Conservation (phyloP, 495 filamentous ascomycete species). For the Ascodesmis nigricans region DNA sequence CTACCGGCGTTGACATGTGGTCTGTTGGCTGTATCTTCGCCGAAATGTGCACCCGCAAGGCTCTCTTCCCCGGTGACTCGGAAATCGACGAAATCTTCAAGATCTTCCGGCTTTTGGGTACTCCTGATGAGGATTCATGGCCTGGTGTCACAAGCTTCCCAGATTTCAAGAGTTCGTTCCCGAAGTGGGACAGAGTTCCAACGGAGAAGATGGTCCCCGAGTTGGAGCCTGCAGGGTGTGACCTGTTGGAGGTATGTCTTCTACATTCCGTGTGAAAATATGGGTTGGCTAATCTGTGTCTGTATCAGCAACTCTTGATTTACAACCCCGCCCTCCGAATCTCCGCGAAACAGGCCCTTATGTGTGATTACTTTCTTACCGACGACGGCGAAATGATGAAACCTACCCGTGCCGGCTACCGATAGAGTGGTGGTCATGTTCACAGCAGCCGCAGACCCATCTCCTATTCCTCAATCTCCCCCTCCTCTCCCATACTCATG, state of each 20-base stretch:
- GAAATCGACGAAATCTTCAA: constrained; percentile 99
- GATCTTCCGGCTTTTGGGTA: constrained; percentile 87
- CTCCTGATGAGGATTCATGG: constrained; percentile 72
- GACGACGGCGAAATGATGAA: constrained; percentile 38
- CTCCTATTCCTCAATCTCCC: no score
- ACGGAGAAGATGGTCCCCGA: constrained; percentile 34
- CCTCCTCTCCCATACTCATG: no score
- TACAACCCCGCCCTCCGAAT: constrained; percentile 89
- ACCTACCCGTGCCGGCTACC: no score
- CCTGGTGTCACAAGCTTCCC: constrained; percentile 94
- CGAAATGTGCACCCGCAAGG: constrained; percentile 98
- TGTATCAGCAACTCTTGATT: constrained; percentile 30
- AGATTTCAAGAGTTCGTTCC: constrained; percentile 92
- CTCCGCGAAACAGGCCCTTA: constrained; percentile 83
- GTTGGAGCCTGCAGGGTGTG: constrained; percentile 54
- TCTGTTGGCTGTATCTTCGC: constrained; percentile 96
- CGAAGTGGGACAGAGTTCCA: constrained; percentile 71
- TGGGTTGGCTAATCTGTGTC: background rate
- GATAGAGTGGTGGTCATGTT: no score
- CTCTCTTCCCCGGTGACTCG: constrained; percentile 89
- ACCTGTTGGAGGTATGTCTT: constrained; percentile 51
- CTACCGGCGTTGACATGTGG: constrained; percentile 99
- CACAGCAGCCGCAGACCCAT: no score
- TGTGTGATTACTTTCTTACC: constrained; percentile 63
- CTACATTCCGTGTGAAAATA: background rate